phyloP scores from a whole-genome alignment of 1,284 basidiomycete species.

The Lignosus rhinocerotis region DNA sequence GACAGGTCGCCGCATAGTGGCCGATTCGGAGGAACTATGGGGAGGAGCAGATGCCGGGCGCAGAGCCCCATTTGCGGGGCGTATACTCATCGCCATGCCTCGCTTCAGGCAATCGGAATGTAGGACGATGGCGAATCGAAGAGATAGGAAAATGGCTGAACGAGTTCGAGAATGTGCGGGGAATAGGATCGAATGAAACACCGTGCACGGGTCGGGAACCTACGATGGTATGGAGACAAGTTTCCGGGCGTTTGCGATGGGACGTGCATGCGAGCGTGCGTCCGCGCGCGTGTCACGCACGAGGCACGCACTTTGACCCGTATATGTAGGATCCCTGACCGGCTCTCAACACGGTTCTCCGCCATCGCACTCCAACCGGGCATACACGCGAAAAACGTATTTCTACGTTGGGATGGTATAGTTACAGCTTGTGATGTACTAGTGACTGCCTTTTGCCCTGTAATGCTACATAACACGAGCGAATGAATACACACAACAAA shows the following conservation, averaged over 20 bases:
- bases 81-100: constrained; percentile 12
- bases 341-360: no score
- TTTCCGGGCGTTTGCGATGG: constrained; percentile 1
- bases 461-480: constrained; percentile 14
- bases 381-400: not conserved
- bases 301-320: constrained; percentile 10
- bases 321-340: not conserved
- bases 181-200: not conserved
- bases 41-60: constrained; percentile 21
- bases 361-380: no score
- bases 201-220: not conserved
- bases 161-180: not conserved
- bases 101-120: not conserved
- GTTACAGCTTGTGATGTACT: constrained; percentile 15
- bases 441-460: constrained; percentile 13
- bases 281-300: constrained; percentile 5
- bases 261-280: constrained; percentile 4
- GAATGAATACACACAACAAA: constrained; percentile 15
- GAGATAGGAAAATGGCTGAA: not conserved
- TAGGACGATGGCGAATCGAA: not conserved
- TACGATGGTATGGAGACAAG: constrained; percentile 4
- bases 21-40: constrained; percentile 13
- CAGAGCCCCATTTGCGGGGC: constrained; percentile 12
- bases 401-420: constrained; percentile 18
- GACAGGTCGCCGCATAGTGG: constrained; percentile 10